Base-by-base conservation (phyloP, 441 rosid genomes). In the Codiaeum variegatum region DNA sequence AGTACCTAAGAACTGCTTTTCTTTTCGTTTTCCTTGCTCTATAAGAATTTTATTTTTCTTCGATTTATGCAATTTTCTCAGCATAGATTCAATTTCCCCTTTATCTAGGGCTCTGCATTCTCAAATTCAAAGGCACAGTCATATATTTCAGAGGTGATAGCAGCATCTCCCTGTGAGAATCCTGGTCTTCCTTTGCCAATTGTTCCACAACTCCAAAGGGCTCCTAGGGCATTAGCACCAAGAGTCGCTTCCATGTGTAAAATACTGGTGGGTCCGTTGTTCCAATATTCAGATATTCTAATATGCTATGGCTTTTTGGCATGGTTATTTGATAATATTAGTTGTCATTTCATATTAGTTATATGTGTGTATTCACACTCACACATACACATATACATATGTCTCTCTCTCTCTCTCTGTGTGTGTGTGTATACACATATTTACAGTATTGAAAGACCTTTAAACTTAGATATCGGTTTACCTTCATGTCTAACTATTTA, bases 201-300 rank as follows among this genome's bases (percentile, higher is more conserved):
- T 64, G 91, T 92, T 83, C 96, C 92, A 62, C 97, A 91, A 81
- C 86, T 91, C 59, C 83, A 83, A 77, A 78, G 82, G 55, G 67
- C 79, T 79, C 88, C 93, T 71, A 88, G 90, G 83, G 77, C 84
- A 44, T 84, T 93, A 76, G 92, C 98, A 68, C 63, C 89, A 79
- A 87, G 98, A 87, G 93, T 93, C 78, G 97, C 89, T 81, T 83
- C 97, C 71, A 86, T 96, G 97, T 83, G 85, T 73, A 88, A 87
- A 85, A 80, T 94, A 69, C 75, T 96, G 98, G 99, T 96, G 79
- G 82, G 91, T 69, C 15, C 36, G 56, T 59, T 42, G 55, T 62
- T 64, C 29, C 46, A 38, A 26, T 26, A 36, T 47, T 49, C 23
- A 47, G 31, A 47, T 60, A 52, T 55, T 28, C 11, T 21, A 24